Evolutionary conservation across 1,284 basidiomycete genomes (phyloP), one percentile per base, ranked within the genome.

Genomic region (Microbotryum silenes-acaulis): DNA sequence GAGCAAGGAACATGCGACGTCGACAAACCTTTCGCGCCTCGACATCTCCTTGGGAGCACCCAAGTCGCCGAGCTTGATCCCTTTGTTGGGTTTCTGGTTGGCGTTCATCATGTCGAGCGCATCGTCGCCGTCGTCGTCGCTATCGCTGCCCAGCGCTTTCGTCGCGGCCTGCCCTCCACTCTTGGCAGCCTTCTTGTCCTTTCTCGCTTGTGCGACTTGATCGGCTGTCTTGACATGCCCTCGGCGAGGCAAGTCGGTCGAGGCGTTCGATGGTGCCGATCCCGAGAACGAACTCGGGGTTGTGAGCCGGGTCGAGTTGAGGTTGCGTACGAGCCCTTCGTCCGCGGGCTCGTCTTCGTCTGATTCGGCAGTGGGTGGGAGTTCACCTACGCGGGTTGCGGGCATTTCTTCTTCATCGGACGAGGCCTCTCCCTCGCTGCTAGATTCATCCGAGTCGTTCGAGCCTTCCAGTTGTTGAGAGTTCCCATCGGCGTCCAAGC

Each of bases 21-120:
- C 10, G 48, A 73, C 80, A 52, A 63, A 85, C 87, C 84, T 81
- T 75, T 91, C 89, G 64, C 82, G 80, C 62, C 89, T 78, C 33
- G 81, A 80, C 60, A 86, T 72, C 72, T 87, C 81, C 63, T 78
- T 75, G 1, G 83, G 81, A 37, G 57, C 60, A 20, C 49, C 50
- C 42, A 54, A 23, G 23, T 56, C 57, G 53, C 60, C 52, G 61
- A 62, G 47, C 51, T 59, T 53, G 46, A 57, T 57, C 56, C 33
- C 52, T 64, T 57, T 54, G 54, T 50, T 54, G n/a, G 18, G 50
- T 27, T 25, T 56, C 52, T 54, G 57, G 55, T 50, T 62, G 52
- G 54, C 59, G 56, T 71, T 65, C 37, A 42, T 42, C 37, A 42
- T 42, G 37, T 42, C 37, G 37, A 42, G 37, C 12, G 37, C 37